Evolutionary conservation across 2,329 filamentous ascomycete genomes (phyloP).

Genomic region (Leptoxyphium fumago): DNA sequence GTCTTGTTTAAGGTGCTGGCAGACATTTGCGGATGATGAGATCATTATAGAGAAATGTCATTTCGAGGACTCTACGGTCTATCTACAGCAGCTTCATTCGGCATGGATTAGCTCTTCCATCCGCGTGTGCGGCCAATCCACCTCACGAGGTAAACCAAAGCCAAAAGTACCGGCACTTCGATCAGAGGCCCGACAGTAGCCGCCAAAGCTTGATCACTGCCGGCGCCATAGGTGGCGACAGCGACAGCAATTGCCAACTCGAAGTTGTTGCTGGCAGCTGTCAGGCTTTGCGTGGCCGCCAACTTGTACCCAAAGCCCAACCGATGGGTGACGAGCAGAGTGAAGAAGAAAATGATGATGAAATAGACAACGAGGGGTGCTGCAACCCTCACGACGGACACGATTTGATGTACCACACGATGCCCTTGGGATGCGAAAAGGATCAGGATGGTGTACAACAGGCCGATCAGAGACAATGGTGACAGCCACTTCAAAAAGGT

Average conservation of each 20-base stretch:
- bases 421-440: constrained; percentile 70
- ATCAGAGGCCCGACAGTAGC: constrained; percentile 74
- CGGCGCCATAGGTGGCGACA: constrained; percentile 61
- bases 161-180: constrained; percentile 70
- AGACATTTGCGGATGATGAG: too few relatives aligned
- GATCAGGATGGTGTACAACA: constrained; percentile 76
- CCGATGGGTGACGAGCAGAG: constrained; percentile 45
- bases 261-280: constrained; percentile 84
- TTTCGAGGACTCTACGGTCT: too few relatives aligned
- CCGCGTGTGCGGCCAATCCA: constrained; percentile 40
- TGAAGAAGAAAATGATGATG: constrained; percentile 54
- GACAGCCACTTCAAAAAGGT: constrained; percentile 55
- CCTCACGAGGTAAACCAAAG: constrained; percentile 59
- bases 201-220: constrained; percentile 68
- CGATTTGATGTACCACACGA: constrained; percentile 67
- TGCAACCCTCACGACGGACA: constrained; percentile 65
- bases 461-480: constrained; percentile 65
- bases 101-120: constrained; percentile 28
- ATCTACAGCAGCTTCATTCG: too few relatives aligned
- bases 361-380: constrained; percentile 78
- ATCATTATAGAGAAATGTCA: too few relatives aligned
- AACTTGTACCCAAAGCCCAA: constrained; percentile 62
- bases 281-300: constrained; percentile 67
- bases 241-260: constrained; percentile 83
- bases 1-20: too few relatives aligned